Evolutionary conservation across 192 early-diverging fungal species (phyloP).

Genomic region (Backusella australiensis): DNA sequence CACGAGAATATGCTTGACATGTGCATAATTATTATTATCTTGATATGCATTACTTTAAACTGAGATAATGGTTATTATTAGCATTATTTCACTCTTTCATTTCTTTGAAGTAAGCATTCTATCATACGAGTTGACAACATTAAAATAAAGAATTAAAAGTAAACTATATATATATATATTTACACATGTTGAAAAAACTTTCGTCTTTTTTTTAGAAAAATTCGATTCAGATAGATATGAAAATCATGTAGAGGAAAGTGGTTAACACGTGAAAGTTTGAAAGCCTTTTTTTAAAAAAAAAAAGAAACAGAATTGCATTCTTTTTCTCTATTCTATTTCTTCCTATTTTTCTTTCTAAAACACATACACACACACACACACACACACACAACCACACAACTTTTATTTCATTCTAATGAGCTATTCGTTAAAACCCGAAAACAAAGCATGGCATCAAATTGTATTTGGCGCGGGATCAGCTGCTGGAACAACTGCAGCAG

Average conservation of each 20-base stretch:
- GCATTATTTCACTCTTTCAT: not conserved
- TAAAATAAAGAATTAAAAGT: not conserved
- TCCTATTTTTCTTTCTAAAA: not conserved
- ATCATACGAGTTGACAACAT: not conserved
- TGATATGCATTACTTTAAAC: not conserved
- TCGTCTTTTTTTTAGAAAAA: not conserved
- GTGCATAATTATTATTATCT: not conserved
- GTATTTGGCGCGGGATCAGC: constrained; percentile 57
- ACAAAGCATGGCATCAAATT: constrained; percentile 49
- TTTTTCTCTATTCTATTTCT: not conserved
- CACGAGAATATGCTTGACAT: constrained; percentile 6
- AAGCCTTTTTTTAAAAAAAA: not conserved
- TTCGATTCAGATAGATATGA: not conserved
- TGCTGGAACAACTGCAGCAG: constrained; percentile 65
- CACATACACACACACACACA: not conserved
- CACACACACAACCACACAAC: not conserved
- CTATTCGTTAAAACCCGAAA: not conserved
- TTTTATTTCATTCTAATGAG: not conserved
- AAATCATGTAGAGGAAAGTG: not conserved
- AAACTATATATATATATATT: not conserved
- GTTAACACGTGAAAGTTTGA: constrained; percentile 3
- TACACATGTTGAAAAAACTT: not conserved
- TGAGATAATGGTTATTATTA: not conserved
- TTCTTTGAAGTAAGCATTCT: not conserved
- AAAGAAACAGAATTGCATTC: not conserved